These are phyloP conservation scores for Carex myosuroides DNA, from an alignment of 176 grass and related monocot genomes.

Conservation along the genomic window DNA sequence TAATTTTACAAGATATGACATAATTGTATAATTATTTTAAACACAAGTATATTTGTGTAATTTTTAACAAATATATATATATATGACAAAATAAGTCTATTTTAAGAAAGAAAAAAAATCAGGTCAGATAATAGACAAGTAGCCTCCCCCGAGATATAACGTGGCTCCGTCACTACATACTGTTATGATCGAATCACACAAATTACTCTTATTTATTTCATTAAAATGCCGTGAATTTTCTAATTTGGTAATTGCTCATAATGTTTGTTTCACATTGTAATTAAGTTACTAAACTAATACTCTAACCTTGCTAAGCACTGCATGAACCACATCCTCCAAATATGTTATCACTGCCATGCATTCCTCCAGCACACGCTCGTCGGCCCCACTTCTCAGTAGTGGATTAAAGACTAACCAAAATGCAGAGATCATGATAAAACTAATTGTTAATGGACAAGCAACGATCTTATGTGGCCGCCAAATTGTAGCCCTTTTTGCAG, in stretches of 20 bases:
- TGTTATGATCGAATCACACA: background rate
- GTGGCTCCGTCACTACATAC: too few relatives aligned
- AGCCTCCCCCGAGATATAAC: too few relatives aligned
- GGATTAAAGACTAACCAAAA: slow-evolving; percentile 48
- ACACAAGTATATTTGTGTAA: too few relatives aligned
- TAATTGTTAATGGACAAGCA: slow-evolving; percentile 34
- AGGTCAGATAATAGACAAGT: too few relatives aligned
- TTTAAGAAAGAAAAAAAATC: too few relatives aligned
- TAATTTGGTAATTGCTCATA: background rate
- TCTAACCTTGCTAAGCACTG: background rate
- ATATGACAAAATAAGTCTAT: too few relatives aligned
- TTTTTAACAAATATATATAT: too few relatives aligned
- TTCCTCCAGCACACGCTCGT: slow-evolving; percentile 35
- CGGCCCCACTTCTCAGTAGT: slow-evolving; percentile 30
- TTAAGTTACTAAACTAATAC: background rate
- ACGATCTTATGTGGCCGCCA: slow-evolving; percentile 21
- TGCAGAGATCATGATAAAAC: slow-evolving; percentile 37
- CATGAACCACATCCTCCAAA: slow-evolving; percentile 21
- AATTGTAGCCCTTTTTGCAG: background rate
- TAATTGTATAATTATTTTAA: too few relatives aligned
- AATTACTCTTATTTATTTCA: background rate
- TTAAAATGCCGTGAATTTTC: background rate
- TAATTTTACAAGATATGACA: too few relatives aligned
- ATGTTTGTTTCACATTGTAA: background rate
- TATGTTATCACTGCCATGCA: slow-evolving; percentile 28